phyloP scores from a whole-genome alignment of 2,329 filamentous ascomycete species.

The Pseudogymnoascus sp. region DNA sequence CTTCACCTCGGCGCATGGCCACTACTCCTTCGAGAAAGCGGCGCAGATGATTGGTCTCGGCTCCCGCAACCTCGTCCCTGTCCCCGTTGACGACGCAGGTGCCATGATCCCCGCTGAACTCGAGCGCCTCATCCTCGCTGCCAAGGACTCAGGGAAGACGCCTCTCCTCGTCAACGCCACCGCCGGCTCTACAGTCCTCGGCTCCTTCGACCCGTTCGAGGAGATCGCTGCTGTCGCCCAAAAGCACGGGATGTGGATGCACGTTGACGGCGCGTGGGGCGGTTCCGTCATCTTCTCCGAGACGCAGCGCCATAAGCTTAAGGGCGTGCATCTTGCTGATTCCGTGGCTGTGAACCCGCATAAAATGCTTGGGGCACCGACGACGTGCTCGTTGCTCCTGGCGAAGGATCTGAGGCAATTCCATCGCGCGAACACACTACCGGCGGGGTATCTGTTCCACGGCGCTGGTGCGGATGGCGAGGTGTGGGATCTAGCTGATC shows the following conservation, averaged over 20 bases:
- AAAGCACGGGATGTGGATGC: slow-evolving; percentile 73
- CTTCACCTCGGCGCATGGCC: slow-evolving; percentile 83
- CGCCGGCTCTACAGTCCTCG: slow-evolving; percentile 86
- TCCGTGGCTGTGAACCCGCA: slow-evolving; percentile 87
- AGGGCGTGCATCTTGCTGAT: slow-evolving; percentile 66
- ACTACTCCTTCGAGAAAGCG: slow-evolving; percentile 92
- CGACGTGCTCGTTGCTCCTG: slow-evolving; percentile 86
- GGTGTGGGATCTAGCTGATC: slow-evolving; percentile 81
- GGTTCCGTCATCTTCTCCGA: slow-evolving; percentile 71
- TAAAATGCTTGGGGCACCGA: slow-evolving; percentile 90
- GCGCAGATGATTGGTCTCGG: slow-evolving; percentile 87
- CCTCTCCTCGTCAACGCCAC: slow-evolving; percentile 95
- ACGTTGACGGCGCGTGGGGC: slow-evolving; percentile 90
- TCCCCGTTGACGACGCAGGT: slow-evolving; percentile 66
- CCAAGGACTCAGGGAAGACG: slow-evolving; percentile 60
- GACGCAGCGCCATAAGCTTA: slow-evolving; percentile 55
- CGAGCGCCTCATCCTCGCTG: slow-evolving; percentile 51
- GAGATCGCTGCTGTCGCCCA: slow-evolving; percentile 64
- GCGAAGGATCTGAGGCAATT: slow-evolving; percentile 68
- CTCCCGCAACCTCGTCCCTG: slow-evolving; percentile 59
- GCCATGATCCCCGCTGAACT: slow-evolving; percentile 63
- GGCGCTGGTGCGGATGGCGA: slow-evolving; percentile 48
- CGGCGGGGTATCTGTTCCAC: slow-evolving; percentile 81
- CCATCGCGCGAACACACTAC: slow-evolving; percentile 75
- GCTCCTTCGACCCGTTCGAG: slow-evolving; percentile 75